These are phyloP conservation scores for Tetracladium setigerum DNA, from an alignment of 495 filamentous ascomycete genomes.

Conservation along the genomic window DNA sequence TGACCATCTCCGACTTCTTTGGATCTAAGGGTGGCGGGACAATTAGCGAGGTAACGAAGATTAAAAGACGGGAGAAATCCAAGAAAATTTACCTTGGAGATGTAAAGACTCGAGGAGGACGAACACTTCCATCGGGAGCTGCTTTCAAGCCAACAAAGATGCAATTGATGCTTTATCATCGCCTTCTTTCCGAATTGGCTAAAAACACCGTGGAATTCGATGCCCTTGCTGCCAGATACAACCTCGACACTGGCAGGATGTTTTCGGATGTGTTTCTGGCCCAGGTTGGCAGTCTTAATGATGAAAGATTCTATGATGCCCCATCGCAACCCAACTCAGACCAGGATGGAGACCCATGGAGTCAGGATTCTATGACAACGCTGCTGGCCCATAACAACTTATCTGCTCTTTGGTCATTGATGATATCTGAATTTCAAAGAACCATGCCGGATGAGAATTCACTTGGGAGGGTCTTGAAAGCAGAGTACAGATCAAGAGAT, in stretches of 20 bases:
- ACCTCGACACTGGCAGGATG: slow-evolving; percentile 48
- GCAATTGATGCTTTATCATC: slow-evolving; percentile 87
- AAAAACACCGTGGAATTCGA: slow-evolving; percentile 60
- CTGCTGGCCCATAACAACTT: slow-evolving; percentile 55
- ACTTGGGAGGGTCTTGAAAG: slow-evolving; percentile 50
- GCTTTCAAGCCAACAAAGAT: slow-evolving; percentile 72
- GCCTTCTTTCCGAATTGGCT: slow-evolving; percentile 71
- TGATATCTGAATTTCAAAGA: slow-evolving; percentile 50
- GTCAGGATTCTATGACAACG: slow-evolving; percentile 31
- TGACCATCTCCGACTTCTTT: slow-evolving; percentile 31
- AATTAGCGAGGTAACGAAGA: slow-evolving; percentile 13
- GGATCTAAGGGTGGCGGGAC: slow-evolving; percentile 2
- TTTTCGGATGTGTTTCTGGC: slow-evolving; percentile 79
- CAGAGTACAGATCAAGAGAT: slow-evolving; percentile 49
- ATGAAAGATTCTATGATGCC: slow-evolving; percentile 32
- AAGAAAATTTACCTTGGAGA: slow-evolving; percentile 68
- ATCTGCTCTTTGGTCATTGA: slow-evolving; percentile 52
- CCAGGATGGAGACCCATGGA: slow-evolving; percentile 25
- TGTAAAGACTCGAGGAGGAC: slow-evolving; percentile 70
- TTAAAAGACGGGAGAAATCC: slow-evolving; percentile 2
- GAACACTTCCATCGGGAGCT: slow-evolving; percentile 53
- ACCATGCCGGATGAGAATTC: slow-evolving; percentile 43
- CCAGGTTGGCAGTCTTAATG: slow-evolving; percentile 64
- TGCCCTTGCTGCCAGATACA: slow-evolving; percentile 60
- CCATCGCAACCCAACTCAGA: slow-evolving; percentile 24